Conservation (phyloP, 225 moss, liverwort and hornwort species). For the Marchantia polymorpha region DNA sequence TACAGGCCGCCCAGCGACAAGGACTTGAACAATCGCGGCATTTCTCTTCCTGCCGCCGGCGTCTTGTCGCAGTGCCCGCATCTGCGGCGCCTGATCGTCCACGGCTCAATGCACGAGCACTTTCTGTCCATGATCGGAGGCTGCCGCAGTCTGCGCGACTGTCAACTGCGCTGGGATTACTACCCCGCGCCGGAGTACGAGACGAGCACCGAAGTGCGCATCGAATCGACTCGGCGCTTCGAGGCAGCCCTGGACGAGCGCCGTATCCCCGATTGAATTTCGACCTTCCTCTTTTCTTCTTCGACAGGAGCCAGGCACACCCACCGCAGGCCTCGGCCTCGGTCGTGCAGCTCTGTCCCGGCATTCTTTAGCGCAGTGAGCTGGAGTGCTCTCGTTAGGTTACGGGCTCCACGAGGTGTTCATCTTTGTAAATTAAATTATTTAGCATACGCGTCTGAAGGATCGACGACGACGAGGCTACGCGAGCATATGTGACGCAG, state of each 20-base stretch:
- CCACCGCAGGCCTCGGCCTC: neutral
- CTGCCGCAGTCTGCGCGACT: constrained; percentile 60
- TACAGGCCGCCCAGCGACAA: constrained; percentile 87
- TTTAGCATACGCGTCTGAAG: too few relatives aligned
- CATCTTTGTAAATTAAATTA: too few relatives aligned
- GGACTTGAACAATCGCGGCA: constrained; percentile 57
- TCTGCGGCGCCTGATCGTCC: constrained; percentile 75
- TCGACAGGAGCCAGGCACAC: neutral
- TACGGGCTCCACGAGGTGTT: constrained; percentile 4
- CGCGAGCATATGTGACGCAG: too few relatives aligned
- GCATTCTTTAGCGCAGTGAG: neutral
- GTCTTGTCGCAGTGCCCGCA: constrained; percentile 60
- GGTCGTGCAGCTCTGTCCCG: neutral
- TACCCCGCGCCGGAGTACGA: constrained; percentile 81
- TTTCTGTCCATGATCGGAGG: constrained; percentile 70
- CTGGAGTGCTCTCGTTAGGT: neutral
- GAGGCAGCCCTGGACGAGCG: constrained; percentile 66
- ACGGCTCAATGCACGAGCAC: constrained; percentile 80
- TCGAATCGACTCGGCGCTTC: constrained; percentile 73
- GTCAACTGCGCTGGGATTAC: constrained; percentile 87
- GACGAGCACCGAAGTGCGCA: constrained; percentile 51
- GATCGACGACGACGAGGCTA: too few relatives aligned
- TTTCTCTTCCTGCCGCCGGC: constrained; percentile 73
- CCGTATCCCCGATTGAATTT: constrained; percentile 56
- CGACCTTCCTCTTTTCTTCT: neutral